Conservation (phyloP, 2,329 filamentous ascomycete genomes). For the Myriosclerotinia duriaeana region DNA sequence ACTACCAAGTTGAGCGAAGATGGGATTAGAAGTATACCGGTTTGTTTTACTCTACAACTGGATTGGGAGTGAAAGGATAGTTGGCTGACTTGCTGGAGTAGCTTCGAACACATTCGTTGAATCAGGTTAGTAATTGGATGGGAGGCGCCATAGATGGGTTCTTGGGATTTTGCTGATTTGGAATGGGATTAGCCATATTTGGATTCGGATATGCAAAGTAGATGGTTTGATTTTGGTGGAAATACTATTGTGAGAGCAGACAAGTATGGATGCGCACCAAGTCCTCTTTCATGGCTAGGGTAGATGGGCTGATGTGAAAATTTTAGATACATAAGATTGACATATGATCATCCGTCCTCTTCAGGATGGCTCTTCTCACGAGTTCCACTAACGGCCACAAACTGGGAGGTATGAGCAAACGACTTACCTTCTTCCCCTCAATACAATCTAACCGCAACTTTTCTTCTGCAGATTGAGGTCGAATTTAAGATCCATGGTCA, state of each 20-base stretch:
- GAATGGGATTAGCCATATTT: constrained; percentile 72
- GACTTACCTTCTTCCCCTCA: background rate
- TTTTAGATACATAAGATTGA: constrained; percentile 82
- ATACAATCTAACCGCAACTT: constrained; percentile 14
- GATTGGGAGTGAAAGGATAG: background rate
- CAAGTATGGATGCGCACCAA: constrained; percentile 52
- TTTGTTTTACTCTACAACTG: constrained; percentile 43
- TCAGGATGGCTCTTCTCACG: constrained; percentile 91
- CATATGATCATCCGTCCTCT: constrained; percentile 86
- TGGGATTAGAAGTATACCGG: constrained; percentile 63
- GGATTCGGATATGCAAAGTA: constrained; percentile 95
- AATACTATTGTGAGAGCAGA: constrained; percentile 80
- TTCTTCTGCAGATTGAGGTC: constrained; percentile 65
- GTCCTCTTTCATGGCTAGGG: background rate
- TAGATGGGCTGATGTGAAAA: constrained; percentile 33
- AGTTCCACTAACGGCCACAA: constrained; percentile 92
- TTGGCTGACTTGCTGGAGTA: constrained; percentile 43
- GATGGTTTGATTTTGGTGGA: constrained; percentile 99
- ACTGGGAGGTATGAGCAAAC: constrained; percentile 71
- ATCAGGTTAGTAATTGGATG: constrained; percentile 58
- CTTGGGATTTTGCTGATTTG: constrained; percentile 24
- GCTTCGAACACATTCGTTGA: constrained; percentile 84
- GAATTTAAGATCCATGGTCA: constrained; percentile 93
- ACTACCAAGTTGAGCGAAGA: constrained; percentile 39
- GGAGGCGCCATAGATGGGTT: background rate